These are phyloP conservation scores for Primulina eburnea DNA, from an alignment of 257 asterid species.

Conservation along the genomic window DNA sequence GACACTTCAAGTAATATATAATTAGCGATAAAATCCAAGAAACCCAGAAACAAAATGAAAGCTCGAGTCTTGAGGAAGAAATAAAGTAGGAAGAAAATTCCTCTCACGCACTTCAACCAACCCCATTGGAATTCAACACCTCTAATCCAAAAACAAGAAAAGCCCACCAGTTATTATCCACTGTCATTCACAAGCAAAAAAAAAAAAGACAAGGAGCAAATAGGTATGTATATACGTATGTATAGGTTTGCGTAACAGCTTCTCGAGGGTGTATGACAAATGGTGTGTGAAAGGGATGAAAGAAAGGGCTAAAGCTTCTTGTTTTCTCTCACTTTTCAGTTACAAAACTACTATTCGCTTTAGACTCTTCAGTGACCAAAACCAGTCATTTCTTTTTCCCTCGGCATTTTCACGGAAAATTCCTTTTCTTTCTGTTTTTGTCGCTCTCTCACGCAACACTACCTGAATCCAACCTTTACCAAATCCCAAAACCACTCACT, in stretches of 20 bases:
- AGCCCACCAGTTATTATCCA: constrained; percentile 35
- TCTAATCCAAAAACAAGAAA: constrained; percentile 32
- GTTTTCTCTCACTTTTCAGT: constrained; percentile 62
- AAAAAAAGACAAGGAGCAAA: constrained; percentile 10
- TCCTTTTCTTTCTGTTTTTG: not conserved
- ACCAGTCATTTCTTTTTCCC: constrained; percentile 26
- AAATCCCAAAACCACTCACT: not conserved
- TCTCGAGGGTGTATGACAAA: constrained; percentile 29
- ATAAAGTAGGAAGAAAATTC: constrained; percentile 19
- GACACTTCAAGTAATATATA: constrained; percentile 18
- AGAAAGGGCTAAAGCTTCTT: constrained; percentile 23
- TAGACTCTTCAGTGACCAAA: constrained; percentile 46
- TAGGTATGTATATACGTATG: constrained; percentile 5
- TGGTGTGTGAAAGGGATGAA: constrained; percentile 39
- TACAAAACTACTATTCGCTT: constrained; percentile 60
- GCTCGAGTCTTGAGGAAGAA: constrained; percentile 27
- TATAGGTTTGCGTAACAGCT: constrained; percentile 37
- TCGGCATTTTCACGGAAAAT: not conserved
- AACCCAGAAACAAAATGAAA: constrained; percentile 18
- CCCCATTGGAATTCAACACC: constrained; percentile 41
- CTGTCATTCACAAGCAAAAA: constrained; percentile 31
- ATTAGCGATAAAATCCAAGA: not conserved
- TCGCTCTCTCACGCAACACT: not conserved
- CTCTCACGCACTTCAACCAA: constrained; percentile 42
- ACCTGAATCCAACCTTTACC: not conserved